phyloP scores from a whole-genome alignment of 768 basidiomycete genomes.

The Phaeotremella fagi region DNA sequence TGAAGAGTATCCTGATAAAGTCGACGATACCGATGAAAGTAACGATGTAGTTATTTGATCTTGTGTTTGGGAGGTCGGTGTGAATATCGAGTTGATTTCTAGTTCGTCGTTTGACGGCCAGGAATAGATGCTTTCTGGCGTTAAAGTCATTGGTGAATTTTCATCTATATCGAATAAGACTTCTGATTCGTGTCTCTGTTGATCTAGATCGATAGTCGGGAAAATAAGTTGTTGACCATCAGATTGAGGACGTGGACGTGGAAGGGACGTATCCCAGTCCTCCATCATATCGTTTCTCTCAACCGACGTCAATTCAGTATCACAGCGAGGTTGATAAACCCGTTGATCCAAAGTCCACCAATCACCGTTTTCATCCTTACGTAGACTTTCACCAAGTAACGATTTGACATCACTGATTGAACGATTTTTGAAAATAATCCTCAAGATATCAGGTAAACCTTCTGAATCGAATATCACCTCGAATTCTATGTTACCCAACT shows the following conservation, averaged over 20 bases:
- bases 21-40: too few species aligned
- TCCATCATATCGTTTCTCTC: conserved; percentile 31
- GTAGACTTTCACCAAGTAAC: conserved; percentile 26
- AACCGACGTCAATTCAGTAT: conserved; percentile 9
- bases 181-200: neutral
- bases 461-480: conserved; percentile 16
- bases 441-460: conserved; percentile 27
- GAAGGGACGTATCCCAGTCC: conserved; percentile 9
- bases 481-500: neutral
- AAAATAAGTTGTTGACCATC: conserved; percentile 6
- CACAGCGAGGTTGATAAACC: neutral
- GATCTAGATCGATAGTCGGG: conserved; percentile 13
- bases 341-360: conserved; percentile 24
- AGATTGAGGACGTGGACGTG: neutral
- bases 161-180: conserved; percentile 11
- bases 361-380: conserved; percentile 15
- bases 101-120: conserved; percentile 9
- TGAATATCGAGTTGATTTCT: neutral
- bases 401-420: conserved; percentile 23
- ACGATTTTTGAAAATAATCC: conserved; percentile 22
- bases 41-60: neutral
- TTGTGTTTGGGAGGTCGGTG: neutral
- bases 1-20: too few species aligned
- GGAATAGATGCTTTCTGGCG: neutral
- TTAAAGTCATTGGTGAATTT: neutral